Conservation (phyloP, 345 rosid genomes). For the Nephelium lappaceum region DNA sequence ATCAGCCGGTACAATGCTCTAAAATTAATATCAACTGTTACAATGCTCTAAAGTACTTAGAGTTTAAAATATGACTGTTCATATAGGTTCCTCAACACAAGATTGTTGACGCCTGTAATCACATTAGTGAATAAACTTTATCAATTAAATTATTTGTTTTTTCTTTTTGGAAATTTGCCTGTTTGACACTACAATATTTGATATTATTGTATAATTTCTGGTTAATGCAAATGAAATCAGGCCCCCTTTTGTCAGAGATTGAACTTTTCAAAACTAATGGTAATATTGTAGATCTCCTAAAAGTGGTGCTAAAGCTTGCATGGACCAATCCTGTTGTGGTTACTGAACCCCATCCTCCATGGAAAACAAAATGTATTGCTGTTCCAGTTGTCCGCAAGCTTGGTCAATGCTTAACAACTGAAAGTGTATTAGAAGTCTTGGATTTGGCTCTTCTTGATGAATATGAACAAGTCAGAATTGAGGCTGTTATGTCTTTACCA, state of each 20-base stretch:
- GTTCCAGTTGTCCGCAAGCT: slow-evolving; percentile 70
- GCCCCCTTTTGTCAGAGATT: slow-evolving; percentile 43
- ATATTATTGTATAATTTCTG: background rate
- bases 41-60: background rate
- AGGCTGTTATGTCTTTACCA: slow-evolving; percentile 72
- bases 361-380: slow-evolving; percentile 65
- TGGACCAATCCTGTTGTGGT: slow-evolving; percentile 62
- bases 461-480: slow-evolving; percentile 77
- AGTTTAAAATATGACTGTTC: background rate
- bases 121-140: background rate
- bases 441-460: slow-evolving; percentile 72
- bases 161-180: background rate
- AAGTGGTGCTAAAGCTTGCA: slow-evolving; percentile 69
- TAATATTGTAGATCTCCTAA: slow-evolving; percentile 42
- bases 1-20: too few relatives aligned
- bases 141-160: background rate
- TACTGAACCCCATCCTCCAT: slow-evolving; percentile 41
- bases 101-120: background rate
- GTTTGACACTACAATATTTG: background rate
- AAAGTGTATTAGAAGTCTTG: slow-evolving; percentile 54
- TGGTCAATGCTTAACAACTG: slow-evolving; percentile 47
- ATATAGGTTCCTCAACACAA: background rate
- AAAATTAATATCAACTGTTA: too few relatives aligned
- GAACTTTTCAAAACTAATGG: slow-evolving; percentile 40
- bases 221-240: slow-evolving; percentile 33